A percentile compares a stretch with the other conserved stretches of the same genome.
Evolutionary conservation across 768 basidiomycete species (phyloP).

Genomic region (Chalciporus pseudorubinellus): DNA sequence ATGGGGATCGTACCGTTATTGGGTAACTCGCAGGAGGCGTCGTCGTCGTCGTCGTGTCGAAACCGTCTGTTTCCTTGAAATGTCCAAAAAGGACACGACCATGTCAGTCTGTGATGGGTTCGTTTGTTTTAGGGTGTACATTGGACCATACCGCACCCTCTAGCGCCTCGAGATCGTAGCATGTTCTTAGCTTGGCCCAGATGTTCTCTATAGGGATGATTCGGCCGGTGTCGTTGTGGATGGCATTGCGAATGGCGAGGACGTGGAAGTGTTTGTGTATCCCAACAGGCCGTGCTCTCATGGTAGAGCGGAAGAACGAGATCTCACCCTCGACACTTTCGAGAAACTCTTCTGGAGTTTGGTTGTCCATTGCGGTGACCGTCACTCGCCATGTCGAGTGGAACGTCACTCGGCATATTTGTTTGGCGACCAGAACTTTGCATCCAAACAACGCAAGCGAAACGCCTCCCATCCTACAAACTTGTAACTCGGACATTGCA

Average conservation of each 20-base stretch:
- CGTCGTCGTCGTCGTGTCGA: slow-evolving; percentile 44
- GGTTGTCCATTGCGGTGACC: slow-evolving; percentile 25
- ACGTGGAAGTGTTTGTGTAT: slow-evolving; percentile 82
- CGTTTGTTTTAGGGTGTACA: background rate
- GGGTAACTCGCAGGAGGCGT: slow-evolving; percentile 42
- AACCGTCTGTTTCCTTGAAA: slow-evolving; percentile 42
- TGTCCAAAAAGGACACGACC: background rate
- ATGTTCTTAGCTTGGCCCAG: slow-evolving; percentile 70
- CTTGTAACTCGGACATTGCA: background rate
- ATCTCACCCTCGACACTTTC: slow-evolving; percentile 80
- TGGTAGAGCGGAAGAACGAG: slow-evolving; percentile 78
- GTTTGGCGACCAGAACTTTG: slow-evolving; percentile 21
- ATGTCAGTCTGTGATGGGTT: slow-evolving; percentile 7
- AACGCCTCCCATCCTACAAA: background rate
- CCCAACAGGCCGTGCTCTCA: slow-evolving; percentile 79
- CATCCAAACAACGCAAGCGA: slow-evolving; percentile 10
- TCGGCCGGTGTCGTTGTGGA: slow-evolving; percentile 67
- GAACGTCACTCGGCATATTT: slow-evolving; percentile 8
- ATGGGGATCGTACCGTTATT: slow-evolving; percentile 59
- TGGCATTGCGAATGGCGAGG: slow-evolving; percentile 68
- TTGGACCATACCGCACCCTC: slow-evolving; percentile 52
- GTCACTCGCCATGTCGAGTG: background rate
- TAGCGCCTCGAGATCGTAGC: slow-evolving; percentile 74
- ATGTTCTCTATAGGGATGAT: slow-evolving; percentile 59
- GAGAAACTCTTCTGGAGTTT: slow-evolving; percentile 46